Base-by-base conservation (phyloP, 345 rosid genomes). In the Salix purpurea region DNA sequence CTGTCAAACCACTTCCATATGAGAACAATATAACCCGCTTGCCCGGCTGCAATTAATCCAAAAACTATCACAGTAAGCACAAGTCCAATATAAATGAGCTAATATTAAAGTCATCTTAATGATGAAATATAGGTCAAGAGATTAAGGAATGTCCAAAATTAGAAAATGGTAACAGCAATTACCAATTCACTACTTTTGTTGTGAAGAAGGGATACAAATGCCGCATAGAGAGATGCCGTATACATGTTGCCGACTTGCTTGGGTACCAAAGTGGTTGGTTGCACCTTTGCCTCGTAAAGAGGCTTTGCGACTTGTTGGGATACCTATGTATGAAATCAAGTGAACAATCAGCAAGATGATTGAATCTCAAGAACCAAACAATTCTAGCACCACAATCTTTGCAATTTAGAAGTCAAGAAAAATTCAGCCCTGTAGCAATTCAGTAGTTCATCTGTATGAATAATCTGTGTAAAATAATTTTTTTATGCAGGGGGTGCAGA, bases 171-270 rank as follows among this genome's bases (percentile, higher is more conserved):
- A 77, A 67, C 71, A 80, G 23, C 44, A 73, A 24, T 85, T 92
- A 96, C 99, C 98, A 96, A 77, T 81, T 86, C 87, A 36, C 77
- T 81, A 58, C 89, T 77, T 83, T 89, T 91, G 76, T 89, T 90
- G 89, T 96, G 93, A 85, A 96, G 82, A 42, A 96, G 96, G 67
- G 99, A 96, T 66, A 85, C 95, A 80, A 96, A 92, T 58, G 99
- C 99, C 28, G 98, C 97, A 75, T 94, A 96, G 37, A 96, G 78
- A 77, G 99, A 96, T 77, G 99, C 99, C 1, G 99, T 96, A 84
- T 96, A 94, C 98, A 92, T 96, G 89, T 96, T 96, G 76, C 99
- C 99, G n/a, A 92, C 97, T 94, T 92, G 91, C 77, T 96, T 96
- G 34, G 99, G 99, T 68, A 96, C 40, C 88, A 94, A 84, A 76